phyloP scores from a whole-genome alignment of 495 filamentous ascomycete species.

The Lasiosphaeria hispida region DNA sequence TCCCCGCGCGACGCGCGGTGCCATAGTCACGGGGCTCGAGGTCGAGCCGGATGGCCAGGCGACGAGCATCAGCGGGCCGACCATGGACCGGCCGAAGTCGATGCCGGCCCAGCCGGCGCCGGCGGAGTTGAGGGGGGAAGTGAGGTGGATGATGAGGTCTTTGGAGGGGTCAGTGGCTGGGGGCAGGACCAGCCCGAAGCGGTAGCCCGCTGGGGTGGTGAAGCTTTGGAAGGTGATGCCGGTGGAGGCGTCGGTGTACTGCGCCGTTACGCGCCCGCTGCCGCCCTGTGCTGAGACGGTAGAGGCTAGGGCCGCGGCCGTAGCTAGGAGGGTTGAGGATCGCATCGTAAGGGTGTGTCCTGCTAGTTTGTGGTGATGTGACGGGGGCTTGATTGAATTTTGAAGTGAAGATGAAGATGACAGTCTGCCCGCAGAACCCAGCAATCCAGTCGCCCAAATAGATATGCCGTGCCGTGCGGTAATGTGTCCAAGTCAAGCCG shows the following conservation, averaged over 20 bases:
- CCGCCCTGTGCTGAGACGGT: slow-evolving; percentile 22
- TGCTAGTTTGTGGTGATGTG: no score
- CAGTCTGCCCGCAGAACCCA: no score
- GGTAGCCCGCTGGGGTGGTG: slow-evolving; percentile 16
- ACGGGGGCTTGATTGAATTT: background rate
- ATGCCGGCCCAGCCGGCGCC: slow-evolving; percentile 29
- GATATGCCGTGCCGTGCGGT: no score
- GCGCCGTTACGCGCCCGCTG: slow-evolving; percentile 13
- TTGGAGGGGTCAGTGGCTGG: slow-evolving; percentile 1
- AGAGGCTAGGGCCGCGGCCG: background rate
- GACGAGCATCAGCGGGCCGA: slow-evolving; percentile 18
- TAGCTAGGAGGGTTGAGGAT: background rate
- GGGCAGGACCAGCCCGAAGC: slow-evolving; percentile 30
- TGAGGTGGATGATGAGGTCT: slow-evolving; percentile 33
- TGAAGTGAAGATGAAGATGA: no score
- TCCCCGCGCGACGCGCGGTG: slow-evolving; percentile 15
- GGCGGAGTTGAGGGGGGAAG: slow-evolving; percentile 13
- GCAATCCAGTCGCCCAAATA: no score
- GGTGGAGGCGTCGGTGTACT: slow-evolving; percentile 28
- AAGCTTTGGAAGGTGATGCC: slow-evolving; percentile 24
- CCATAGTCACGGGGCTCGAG: slow-evolving; percentile 8
- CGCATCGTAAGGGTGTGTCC: background rate
- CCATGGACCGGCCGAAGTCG: slow-evolving; percentile 22
- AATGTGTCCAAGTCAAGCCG: no score
- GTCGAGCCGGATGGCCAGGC: slow-evolving; percentile 20